These are phyloP conservation scores for Sutorius eximius DNA, from an alignment of 1,284 basidiomycete species.

Conservation along the genomic window DNA sequence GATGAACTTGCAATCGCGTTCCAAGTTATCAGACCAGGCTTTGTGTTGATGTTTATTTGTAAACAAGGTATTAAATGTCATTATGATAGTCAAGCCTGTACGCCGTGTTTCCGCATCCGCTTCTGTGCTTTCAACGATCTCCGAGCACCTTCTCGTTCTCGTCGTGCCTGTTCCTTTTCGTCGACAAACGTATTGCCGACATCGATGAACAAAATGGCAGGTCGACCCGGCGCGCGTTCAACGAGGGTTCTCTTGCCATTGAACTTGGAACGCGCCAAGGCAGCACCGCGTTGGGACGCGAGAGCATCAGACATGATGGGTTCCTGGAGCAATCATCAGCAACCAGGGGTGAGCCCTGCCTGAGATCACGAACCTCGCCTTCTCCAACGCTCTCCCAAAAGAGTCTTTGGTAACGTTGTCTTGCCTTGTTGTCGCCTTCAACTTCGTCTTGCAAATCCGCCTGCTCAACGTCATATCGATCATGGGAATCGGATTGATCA, in stretches of 20 bases:
- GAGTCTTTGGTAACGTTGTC: conserved; percentile 64
- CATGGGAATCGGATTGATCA: conserved; percentile 24
- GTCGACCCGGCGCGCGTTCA: conserved; percentile 42
- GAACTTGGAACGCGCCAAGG: conserved; percentile 39
- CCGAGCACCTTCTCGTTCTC: conserved; percentile 49
- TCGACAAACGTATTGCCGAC: conserved; percentile 68
- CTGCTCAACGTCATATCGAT: conserved; percentile 47
- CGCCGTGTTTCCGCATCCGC: conserved; percentile 14
- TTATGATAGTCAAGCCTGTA: background rate
- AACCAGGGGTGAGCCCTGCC: background rate
- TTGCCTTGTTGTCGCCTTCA: conserved; percentile 53
- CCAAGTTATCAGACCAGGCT: background rate
- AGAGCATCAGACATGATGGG: conserved; percentile 55
- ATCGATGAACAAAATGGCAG: conserved; percentile 62
- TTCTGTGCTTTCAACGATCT: conserved; percentile 38
- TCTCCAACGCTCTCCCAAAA: conserved; percentile 76
- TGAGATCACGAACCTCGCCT: conserved; percentile 48
- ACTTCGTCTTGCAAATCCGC: conserved; percentile 62
- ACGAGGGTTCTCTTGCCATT: conserved; percentile 39
- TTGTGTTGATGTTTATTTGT: conserved; percentile 20
- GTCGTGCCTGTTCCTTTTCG: conserved; percentile 48
- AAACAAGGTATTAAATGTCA: background rate
- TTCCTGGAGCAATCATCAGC: conserved; percentile 38
- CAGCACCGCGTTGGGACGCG: conserved; percentile 40
- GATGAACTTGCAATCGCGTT: conserved; percentile 4